phyloP scores from a whole-genome alignment of 2,329 filamentous ascomycete genomes.

The Madurella mycetomatis region DNA sequence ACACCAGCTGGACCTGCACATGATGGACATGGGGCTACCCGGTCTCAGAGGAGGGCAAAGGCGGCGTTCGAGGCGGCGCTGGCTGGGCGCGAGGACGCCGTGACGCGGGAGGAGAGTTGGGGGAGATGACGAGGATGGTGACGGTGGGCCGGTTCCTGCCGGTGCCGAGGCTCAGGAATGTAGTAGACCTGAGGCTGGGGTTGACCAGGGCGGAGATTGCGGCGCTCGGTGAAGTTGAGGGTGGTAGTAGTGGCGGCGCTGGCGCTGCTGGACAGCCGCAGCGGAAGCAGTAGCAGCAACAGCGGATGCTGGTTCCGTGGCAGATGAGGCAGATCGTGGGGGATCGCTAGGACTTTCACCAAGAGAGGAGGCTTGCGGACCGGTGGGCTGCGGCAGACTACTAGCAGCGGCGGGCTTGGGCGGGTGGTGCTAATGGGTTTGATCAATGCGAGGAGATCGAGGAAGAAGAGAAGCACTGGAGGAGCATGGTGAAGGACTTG shows the following conservation, averaged over 20 bases:
- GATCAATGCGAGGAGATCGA: not conserved
- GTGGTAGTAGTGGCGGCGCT: too few species aligned
- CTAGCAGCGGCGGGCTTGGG: too few species aligned
- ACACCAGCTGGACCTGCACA: too few species aligned
- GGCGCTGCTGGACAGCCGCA: not conserved
- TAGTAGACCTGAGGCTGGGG: not conserved
- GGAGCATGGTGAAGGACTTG: not conserved
- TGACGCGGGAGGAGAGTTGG: too few species aligned
- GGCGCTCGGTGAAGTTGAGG: not conserved
- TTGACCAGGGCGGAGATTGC: not conserved
- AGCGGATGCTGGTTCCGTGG: not conserved
- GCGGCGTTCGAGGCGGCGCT: too few species aligned
- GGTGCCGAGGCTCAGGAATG: not conserved
- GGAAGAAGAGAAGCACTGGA: not conserved
- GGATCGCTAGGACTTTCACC: conserved; percentile 10
- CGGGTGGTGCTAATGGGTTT: not conserved
- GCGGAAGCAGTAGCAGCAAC: not conserved
- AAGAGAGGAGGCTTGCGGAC: conserved; percentile 1
- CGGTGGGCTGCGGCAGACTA: not conserved
- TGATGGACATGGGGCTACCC: too few species aligned
- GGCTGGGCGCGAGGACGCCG: too few species aligned
- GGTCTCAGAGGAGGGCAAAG: too few species aligned
- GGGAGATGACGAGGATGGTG: too few species aligned
- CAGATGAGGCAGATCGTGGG: conserved; percentile 1
- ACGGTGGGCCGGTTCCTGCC: conserved; percentile 2